These are phyloP conservation scores for Violaceomyces palustris DNA, from an alignment of 1,284 basidiomycete genomes.

Conservation along the genomic window DNA sequence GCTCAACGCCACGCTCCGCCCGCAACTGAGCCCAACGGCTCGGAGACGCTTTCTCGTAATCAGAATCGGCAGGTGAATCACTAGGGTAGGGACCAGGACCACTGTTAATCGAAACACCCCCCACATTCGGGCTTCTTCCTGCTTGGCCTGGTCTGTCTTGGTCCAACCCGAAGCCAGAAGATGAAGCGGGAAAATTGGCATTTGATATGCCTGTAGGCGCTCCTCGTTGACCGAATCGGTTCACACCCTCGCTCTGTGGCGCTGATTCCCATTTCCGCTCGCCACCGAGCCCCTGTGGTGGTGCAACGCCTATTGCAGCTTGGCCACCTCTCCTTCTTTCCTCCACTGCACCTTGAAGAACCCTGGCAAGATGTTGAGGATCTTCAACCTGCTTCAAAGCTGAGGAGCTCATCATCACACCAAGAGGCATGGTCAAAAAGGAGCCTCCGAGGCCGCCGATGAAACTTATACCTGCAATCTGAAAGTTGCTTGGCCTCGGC, in stretches of 20 bases:
- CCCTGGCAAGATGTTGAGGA: slow-evolving; percentile 21
- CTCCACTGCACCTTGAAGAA: slow-evolving; percentile 18
- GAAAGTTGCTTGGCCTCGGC: slow-evolving; percentile 7
- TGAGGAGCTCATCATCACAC: slow-evolving; percentile 8
- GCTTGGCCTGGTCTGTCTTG: no score
- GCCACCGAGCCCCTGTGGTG: slow-evolving; percentile 15
- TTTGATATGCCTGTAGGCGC: no score
- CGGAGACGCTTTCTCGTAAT: no score
- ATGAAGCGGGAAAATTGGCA: no score
- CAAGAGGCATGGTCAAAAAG: slow-evolving; percentile 21
- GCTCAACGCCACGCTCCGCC: slow-evolving; percentile 25
- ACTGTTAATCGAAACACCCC: no score
- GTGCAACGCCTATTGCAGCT: slow-evolving; percentile 14
- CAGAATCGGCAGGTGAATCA: no score
- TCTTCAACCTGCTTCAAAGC: slow-evolving; percentile 24
- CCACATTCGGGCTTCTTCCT: no score
- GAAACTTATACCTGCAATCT: slow-evolving; percentile 10
- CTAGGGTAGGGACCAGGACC: no score
- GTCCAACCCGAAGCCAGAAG: no score
- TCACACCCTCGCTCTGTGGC: slow-evolving; percentile 2
- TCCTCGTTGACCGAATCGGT: no score
- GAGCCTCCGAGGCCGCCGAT: slow-evolving; percentile 18
- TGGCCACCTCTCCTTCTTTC: slow-evolving; percentile 14
- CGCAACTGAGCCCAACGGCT: slow-evolving; percentile 28
- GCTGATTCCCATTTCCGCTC: slow-evolving; percentile 8